These are phyloP conservation scores for Suillus subaureus DNA, from an alignment of 768 basidiomycete species.

Conservation along the genomic window DNA sequence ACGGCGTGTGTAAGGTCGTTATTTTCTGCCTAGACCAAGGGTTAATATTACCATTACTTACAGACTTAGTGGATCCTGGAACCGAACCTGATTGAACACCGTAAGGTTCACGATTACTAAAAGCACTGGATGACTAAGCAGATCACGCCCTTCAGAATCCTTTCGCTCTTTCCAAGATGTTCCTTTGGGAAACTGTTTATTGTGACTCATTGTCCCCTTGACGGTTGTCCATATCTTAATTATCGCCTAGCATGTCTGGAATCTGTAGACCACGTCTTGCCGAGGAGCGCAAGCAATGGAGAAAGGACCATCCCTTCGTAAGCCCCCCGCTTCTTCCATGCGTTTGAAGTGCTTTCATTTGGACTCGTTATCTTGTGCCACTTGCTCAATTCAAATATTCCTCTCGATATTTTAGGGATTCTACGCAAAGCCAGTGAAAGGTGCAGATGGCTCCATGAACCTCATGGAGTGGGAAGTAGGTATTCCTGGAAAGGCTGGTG, in stretches of 20 bases:
- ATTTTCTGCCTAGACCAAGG: not conserved
- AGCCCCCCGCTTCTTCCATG: slow-evolving; percentile 35
- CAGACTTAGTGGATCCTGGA: not conserved
- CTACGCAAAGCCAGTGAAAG: slow-evolving; percentile 92
- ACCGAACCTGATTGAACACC: not conserved
- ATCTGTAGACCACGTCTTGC: slow-evolving; percentile 92
- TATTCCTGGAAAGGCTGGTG: slow-evolving; percentile 89
- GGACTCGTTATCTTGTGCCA: slow-evolving; percentile 10
- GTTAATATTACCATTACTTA: not conserved
- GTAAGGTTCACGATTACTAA: not conserved
- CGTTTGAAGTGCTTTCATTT: slow-evolving; percentile 4
- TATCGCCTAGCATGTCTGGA: slow-evolving; percentile 64
- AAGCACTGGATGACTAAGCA: slow-evolving; percentile 1
- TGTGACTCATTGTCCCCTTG: not conserved
- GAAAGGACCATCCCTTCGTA: slow-evolving; percentile 98
- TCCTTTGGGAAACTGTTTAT: slow-evolving; percentile 1
- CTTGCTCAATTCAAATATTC: slow-evolving; percentile 1
- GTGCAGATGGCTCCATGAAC: slow-evolving; percentile 91
- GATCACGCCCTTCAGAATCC: not conserved
- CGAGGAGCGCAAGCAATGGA: slow-evolving; percentile 98
- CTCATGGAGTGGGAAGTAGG: slow-evolving; percentile 99
- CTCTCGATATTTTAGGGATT: slow-evolving; percentile 69
- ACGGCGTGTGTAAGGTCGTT: not conserved
- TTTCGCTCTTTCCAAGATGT: not conserved
- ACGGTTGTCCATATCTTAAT: not conserved